phyloP scores from a whole-genome alignment of 495 filamentous ascomycete species.

The Chaetomidium leptoderma region DNA sequence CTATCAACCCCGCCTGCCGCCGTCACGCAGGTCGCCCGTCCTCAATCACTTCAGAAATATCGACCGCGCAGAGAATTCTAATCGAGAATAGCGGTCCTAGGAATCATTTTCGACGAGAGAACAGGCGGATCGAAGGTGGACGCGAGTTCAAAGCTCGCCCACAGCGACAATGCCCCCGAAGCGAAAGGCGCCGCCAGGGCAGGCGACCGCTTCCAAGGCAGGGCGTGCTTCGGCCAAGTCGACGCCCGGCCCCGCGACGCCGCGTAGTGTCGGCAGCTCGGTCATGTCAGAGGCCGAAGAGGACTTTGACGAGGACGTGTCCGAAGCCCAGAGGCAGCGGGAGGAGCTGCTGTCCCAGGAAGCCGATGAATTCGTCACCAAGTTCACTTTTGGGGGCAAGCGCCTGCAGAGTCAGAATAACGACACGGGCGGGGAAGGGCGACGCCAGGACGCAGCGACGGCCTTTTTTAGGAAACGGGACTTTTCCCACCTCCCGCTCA shows the following conservation, averaged over 20 bases:
- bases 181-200: constrained; percentile 65
- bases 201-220: constrained; percentile 45
- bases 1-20: neutral
- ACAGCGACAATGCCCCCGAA: constrained; percentile 63
- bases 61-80: neutral
- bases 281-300: constrained; percentile 45
- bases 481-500: constrained; percentile 74
- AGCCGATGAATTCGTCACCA: constrained; percentile 57
- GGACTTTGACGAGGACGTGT: constrained; percentile 64
- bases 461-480: constrained; percentile 55
- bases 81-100: neutral
- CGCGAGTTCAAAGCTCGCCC: neutral
- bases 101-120: neutral
- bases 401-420: constrained; percentile 33
- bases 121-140: neutral
- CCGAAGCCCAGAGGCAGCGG: constrained; percentile 52
- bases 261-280: constrained; percentile 61
- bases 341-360: constrained; percentile 55
- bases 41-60: too few species aligned
- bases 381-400: constrained; percentile 45
- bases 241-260: constrained; percentile 63
- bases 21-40: neutral
- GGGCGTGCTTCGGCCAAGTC: constrained; percentile 60
- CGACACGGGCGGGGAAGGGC: constrained; percentile 15
- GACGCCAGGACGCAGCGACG: constrained; percentile 43